Evolutionary conservation across 73 alveolate species (phyloP), one percentile per base, ranked within the genome.

Genomic region (Loxodes magnus): DNA sequence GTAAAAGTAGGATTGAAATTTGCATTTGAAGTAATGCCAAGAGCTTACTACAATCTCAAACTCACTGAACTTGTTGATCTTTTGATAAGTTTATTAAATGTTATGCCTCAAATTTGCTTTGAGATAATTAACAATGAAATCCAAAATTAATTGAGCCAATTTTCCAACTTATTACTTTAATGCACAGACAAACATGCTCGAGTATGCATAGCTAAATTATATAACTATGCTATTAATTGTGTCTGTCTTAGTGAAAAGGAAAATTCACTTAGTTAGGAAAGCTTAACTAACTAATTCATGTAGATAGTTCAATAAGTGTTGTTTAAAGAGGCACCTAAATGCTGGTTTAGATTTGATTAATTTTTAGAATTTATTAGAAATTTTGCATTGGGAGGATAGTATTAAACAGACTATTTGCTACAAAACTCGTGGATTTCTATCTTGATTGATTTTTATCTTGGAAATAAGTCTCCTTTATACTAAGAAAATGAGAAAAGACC

Each of bases 291-390:
- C n/a, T n/a, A n/a, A n/a, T n/a, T n/a, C n/a, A n/a, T n/a, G n/a
- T n/a, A n/a, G n/a, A n/a, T n/a, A n/a, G n/a, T n/a, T n/a, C 20
- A n/a, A n/a, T n/a, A n/a, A n/a, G n/a, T n/a, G n/a, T n/a, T n/a
- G 21, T 55, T 60, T 17, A 75, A 56, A 28, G 34, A 57, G 35
- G 86, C 51, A 3, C 82, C 94, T 9, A 77, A 77, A 61, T 60
- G 54, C 42, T 82, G 94, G 94, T 36, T 78, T 27, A 56, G 78
- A 29, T 71, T 82, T 52, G 90, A 82, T n/a, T 61, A 70, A 7
- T 68, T 70, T 66, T 63, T 74, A 50, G 60, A 77, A 16, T 22
- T 82, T 35, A 28, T 80, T 39, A 15, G 52, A 34, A 72, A 80
- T 27, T 62, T 78, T 9, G 57, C 58, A 5, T 4, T 14, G 4